These are phyloP conservation scores for Colletotrichum nymphaeae DNA, from an alignment of 2,329 filamentous ascomycete species.

Conservation along the genomic window DNA sequence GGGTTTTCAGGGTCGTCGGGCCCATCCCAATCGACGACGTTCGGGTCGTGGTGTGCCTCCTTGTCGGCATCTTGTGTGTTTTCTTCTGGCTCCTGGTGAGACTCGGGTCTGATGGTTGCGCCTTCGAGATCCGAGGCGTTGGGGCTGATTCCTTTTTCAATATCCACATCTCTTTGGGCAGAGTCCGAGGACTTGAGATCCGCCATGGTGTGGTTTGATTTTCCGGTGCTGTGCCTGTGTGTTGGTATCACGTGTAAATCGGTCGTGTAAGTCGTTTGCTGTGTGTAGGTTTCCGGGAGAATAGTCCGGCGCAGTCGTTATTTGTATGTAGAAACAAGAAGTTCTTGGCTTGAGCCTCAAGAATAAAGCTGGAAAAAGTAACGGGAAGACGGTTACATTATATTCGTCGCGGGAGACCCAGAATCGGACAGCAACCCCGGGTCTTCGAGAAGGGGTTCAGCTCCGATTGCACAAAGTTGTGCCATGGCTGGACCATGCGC, in stretches of 20 bases:
- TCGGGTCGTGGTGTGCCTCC: slow-evolving; percentile 19
- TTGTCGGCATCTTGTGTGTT: neutral
- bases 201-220: slow-evolving; percentile 3
- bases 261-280: neutral
- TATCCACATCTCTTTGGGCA: slow-evolving; percentile 7
- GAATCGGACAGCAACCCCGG: neutral
- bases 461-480: slow-evolving; percentile 22
- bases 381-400: slow-evolving; percentile 9
- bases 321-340: neutral
- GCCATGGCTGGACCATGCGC: neutral
- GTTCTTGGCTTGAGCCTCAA: slow-evolving; percentile 18
- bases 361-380: neutral
- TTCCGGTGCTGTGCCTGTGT: neutral
- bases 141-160: slow-evolving; percentile 16
- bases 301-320: neutral
- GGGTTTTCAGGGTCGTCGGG: slow-evolving; percentile 72
- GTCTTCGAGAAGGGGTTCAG: neutral
- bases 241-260: neutral
- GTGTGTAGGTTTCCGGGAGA: neutral
- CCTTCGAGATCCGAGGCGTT: slow-evolving; percentile 22
- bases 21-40: slow-evolving; percentile 68
- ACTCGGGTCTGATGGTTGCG: slow-evolving; percentile 27
- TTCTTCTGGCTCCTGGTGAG: neutral
- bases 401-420: neutral
- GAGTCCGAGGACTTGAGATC: slow-evolving; percentile 10